Base-by-base conservation (phyloP, 306 rosid genomes). In the Vigna unguiculata region DNA sequence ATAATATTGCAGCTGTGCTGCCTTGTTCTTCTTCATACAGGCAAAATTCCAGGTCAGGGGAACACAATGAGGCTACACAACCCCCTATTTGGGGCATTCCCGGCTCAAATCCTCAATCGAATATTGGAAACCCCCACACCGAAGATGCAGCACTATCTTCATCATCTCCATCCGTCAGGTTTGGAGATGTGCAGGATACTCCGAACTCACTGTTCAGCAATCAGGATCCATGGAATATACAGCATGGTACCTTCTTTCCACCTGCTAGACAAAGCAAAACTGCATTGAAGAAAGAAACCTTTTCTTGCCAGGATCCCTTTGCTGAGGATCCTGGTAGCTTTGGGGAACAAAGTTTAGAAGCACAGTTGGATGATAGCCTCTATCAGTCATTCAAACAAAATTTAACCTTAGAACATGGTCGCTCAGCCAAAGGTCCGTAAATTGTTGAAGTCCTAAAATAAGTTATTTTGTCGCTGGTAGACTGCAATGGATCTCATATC, bases 221-320 rank as follows among this genome's bases (percentile, higher is more conserved):
- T 78, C 93, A 91, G 62, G 96, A 91, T 87, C 96, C 91, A 51
- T 94, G 98, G 98, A 88, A 73, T 83, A 49, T 89, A 68, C 83
- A 65, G 68, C 89, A 88, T 1, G 87, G 88, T 38, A 70, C 90
- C 63, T 91, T 85, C 71, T 77, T 85, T 88, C 91, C 88, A 22
- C 91, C 93, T 61, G 87, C 82, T 46, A 84, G 75, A 74, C 86
- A 87, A 16, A 87, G 58, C 74, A 84, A 84, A 68, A 48, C 82
- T 71, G 75, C 75, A 14, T 70, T 69, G 21, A 81, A 72, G 65
- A 86, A 83, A 82, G 98, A 89, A 72, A 75, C 69, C 25, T 22
- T n/a, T 75, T 76, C 86, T 65, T 20, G 67, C 49, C 72, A 48
- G 79, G 88, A 90, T 75, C 76, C 87, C 28, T 80, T 86, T 74